A percentile compares a stretch with the other conserved stretches of the same genome.
These are phyloP conservation scores for Anisodus acutangulus DNA, from an alignment of 257 asterid species.

Conservation along the genomic window DNA sequence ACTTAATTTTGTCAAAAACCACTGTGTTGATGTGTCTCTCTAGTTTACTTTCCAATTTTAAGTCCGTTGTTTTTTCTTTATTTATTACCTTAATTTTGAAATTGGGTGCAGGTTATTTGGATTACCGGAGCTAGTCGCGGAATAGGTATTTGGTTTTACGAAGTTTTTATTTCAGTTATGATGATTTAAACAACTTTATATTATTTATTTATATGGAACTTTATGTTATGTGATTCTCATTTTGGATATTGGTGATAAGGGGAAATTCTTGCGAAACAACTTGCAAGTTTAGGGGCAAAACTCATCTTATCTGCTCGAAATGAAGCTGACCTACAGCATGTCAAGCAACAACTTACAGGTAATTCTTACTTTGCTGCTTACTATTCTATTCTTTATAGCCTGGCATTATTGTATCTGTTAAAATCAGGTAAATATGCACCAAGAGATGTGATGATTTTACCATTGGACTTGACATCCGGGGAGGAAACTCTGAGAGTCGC, in stretches of 20 bases:
- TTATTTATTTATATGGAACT: not conserved
- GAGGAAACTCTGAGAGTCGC: conserved; percentile 69
- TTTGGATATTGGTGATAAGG: conserved; percentile 53
- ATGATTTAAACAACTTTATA: not conserved
- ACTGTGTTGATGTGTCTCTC: not conserved
- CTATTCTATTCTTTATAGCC: conserved; percentile 10
- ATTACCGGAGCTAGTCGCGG: conserved; percentile 99
- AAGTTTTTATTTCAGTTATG: not conserved
- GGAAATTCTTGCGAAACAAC: conserved; percentile 88
- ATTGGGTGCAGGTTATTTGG: conserved; percentile 80
- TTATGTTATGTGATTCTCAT: not conserved
- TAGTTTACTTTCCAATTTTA: not conserved
- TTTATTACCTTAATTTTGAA: not conserved
- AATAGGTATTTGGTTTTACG: conserved; percentile 55
- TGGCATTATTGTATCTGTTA: conserved; percentile 32
- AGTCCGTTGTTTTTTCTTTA: not conserved
- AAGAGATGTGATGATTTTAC: conserved; percentile 70
- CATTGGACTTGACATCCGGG: conserved; percentile 82
- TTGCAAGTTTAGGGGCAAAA: conserved; percentile 91
- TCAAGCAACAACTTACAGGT: conserved; percentile 76
- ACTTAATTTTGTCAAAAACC: not conserved
- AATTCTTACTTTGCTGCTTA: not conserved
- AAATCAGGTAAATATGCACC: conserved; percentile 87
- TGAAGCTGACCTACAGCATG: conserved; percentile 81
- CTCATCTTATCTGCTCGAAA: conserved; percentile 91